Base-by-base conservation (phyloP, 805 yeast genomes). In the Saccharomycopsis microspora region DNA sequence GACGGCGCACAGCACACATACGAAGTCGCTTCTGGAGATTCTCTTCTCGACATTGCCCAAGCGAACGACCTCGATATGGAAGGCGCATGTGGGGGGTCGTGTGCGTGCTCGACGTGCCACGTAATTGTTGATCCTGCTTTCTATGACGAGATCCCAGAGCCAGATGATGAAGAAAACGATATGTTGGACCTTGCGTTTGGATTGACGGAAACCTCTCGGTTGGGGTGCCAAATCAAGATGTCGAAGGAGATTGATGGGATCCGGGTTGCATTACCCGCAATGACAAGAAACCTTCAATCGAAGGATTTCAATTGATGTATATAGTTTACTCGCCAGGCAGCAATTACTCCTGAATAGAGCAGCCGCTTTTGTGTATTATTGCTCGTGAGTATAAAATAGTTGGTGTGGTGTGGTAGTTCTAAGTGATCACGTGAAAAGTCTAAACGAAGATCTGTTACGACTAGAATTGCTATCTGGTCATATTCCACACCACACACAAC, bases 41-140 rank as follows among this genome's bases (percentile, higher is more conserved):
- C 88, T 36, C 60, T 93, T 31, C 68, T 93, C 61, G 98, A 93
- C 62, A 87, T 93, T 48, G 98, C 97, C 4, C 97, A 93, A 66
- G 94, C 93, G 3, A 67, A 89, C 60, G 83, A 89, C 58, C 65
- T 93, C 49, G 98, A 93, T 56, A 89, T 93, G 93, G 98, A 93
- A 63, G 96, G 86, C 41, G 98, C 98, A 0, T 93, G 98, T 66
- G 98, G 98, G 28, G 98, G 97, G 3, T 87, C 97, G 3, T 93
- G 98, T 71, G 98, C 98, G 1, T 93, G 98, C 63, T 88, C 97
- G 4, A 93, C 98, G 0, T 93, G 98, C 62, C 98, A 93, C 66
- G 82, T 93, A 46, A 90, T 93, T 44, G 88, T 93, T 38, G 98
- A 93, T 62, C 97, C 98, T 0, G 96, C 84, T 42, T 88, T 70